Evolutionary conservation across 768 basidiomycete genomes (phyloP).

Genomic region (Paxillus ammoniavirescens): DNA sequence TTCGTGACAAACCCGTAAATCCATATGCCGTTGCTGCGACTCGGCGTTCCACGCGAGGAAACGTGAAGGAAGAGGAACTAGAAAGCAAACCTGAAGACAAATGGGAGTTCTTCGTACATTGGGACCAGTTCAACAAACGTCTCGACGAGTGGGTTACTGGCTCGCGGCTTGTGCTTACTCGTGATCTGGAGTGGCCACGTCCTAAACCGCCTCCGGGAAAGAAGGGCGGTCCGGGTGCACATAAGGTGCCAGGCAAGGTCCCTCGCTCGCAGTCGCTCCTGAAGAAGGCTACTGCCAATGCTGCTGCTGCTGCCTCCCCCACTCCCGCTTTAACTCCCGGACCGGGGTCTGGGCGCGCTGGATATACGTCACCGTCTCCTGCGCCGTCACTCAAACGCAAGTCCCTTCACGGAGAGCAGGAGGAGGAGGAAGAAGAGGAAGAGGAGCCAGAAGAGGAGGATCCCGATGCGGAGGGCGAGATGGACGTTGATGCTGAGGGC

Average conservation of each 20-base stretch:
- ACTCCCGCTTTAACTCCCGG: conserved; percentile 51
- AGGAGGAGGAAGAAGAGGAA: conserved; percentile 64
- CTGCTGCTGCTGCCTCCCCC: conserved; percentile 61
- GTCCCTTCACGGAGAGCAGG: conserved; percentile 56
- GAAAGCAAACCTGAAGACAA: conserved; percentile 68
- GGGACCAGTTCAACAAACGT: conserved; percentile 99
- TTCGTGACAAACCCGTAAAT: conserved; percentile 80
- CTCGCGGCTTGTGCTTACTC: conserved; percentile 75
- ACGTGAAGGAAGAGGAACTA: conserved; percentile 46
- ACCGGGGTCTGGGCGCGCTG: conserved; percentile 31
- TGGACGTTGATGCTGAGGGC: conserved; percentile 48
- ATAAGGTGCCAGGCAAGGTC: conserved; percentile 63
- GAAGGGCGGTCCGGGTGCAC: conserved; percentile 43
- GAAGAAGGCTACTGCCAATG: conserved; percentile 69
- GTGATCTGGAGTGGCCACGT: conserved; percentile 95
- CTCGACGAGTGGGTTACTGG: conserved; percentile 96
- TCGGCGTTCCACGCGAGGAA: conserved; percentile 40
- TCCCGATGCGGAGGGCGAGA: conserved; percentile 45
- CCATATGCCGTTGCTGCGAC: conserved; percentile 40
- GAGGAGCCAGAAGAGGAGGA: conserved; percentile 49
- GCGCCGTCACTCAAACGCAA: conserved; percentile 69
- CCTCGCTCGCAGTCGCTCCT: conserved; percentile 58
- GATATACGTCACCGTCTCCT: conserved; percentile 55
- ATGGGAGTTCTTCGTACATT: conserved; percentile 96
- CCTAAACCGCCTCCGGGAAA: conserved; percentile 67